Evolutionary conservation across 139 green algal genomes (phyloP).

Genomic region (Coccomyxa sp.): DNA sequence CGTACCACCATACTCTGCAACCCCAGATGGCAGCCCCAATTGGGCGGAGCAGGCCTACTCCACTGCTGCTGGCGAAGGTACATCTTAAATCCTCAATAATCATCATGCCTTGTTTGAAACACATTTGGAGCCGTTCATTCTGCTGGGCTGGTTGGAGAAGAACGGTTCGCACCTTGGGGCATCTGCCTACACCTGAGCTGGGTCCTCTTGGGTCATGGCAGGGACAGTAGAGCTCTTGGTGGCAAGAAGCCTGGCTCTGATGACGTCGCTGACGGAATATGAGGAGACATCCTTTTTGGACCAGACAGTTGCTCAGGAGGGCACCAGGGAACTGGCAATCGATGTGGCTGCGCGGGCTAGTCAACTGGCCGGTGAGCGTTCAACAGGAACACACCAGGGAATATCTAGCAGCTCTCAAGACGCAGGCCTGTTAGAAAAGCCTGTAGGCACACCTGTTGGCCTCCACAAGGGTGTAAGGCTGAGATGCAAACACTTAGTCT

Average conservation of each 20-base stretch:
- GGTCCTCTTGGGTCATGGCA: background rate
- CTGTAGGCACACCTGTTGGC: background rate
- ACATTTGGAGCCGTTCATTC: background rate
- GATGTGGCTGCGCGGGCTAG: background rate
- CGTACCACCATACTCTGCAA: background rate
- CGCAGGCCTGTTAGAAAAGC: too few relatives aligned
- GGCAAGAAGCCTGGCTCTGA: conserved; percentile 3
- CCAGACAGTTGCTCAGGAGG: background rate
- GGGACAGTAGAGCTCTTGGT: conserved; percentile 11
- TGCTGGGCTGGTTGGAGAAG: background rate
- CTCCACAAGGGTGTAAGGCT: background rate
- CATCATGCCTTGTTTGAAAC: background rate
- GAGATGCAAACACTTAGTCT: background rate
- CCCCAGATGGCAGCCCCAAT: background rate
- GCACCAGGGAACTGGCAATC: background rate
- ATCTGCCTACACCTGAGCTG: background rate
- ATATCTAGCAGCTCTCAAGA: too few relatives aligned
- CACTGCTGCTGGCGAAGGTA: too few relatives aligned
- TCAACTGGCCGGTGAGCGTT: background rate
- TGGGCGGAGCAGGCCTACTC: too few relatives aligned
- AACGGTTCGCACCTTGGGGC: background rate
- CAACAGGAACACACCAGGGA: too few relatives aligned
- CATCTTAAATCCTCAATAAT: background rate
- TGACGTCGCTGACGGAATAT: conserved; percentile 5
- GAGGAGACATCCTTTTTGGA: conserved; percentile 9